Evolutionary conservation across 2,329 filamentous ascomycete genomes (phyloP).

Genomic region (Colletotrichum siamense): DNA sequence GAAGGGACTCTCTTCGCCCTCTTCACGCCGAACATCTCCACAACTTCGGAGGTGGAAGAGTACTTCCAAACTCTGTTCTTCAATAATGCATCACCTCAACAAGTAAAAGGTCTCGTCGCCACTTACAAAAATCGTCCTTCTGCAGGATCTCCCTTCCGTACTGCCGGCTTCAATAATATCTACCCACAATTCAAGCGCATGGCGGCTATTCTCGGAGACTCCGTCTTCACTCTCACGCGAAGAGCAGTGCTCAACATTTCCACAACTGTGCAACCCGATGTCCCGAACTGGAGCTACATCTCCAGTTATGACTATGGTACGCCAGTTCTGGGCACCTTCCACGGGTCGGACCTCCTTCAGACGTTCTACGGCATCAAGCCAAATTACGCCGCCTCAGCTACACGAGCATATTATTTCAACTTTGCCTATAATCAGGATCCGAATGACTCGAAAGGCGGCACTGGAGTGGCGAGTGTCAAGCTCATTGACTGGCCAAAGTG

Average conservation of each 20-base stretch:
- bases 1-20: constrained; percentile 70
- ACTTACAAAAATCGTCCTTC: constrained; percentile 57
- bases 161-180: constrained; percentile 60
- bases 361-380: constrained; percentile 57
- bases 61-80: constrained; percentile 60
- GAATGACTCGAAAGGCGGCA: constrained; percentile 46
- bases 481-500: constrained; percentile 41
- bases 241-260: constrained; percentile 51
- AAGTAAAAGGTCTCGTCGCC: constrained; percentile 53
- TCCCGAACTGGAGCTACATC: constrained; percentile 66
- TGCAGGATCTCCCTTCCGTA: constrained; percentile 66
- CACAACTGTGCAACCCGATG: constrained; percentile 42
- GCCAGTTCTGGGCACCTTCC: constrained; percentile 68
- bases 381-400: constrained; percentile 51
- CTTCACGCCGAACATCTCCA: constrained; percentile 64
- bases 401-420: constrained; percentile 62
- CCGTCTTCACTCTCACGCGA: constrained; percentile 53
- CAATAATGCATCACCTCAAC: constrained; percentile 28
- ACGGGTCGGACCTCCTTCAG: constrained; percentile 62
- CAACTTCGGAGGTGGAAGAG: constrained; percentile 49
- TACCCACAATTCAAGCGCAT: constrained; percentile 71
- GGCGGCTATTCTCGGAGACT: constrained; percentile 66
- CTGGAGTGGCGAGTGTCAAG: neutral
- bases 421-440: constrained; percentile 65
- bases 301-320: constrained; percentile 63